A percentile compares a stretch with the other conserved stretches of the same genome.
Conservation (phyloP, 2,329 filamentous ascomycete species). For the Bisporella sp. region DNA sequence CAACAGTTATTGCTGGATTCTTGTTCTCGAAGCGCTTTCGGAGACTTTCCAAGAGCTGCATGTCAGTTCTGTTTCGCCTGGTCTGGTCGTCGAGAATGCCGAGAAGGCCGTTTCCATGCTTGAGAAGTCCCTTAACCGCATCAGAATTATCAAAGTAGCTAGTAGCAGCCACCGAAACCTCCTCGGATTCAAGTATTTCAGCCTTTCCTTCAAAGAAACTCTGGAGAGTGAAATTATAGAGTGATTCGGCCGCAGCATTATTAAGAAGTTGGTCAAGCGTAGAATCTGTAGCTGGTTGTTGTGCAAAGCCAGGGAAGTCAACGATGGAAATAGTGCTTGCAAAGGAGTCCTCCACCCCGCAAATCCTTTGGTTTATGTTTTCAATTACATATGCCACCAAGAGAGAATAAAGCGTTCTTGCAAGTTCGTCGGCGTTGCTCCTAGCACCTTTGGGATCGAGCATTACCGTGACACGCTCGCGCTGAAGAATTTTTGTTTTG, state of each 20-base stretch:
- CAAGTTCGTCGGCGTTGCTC: constrained; percentile 88
- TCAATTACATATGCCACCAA: constrained; percentile 93
- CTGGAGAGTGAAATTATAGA: constrained; percentile 90
- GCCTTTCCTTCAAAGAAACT: constrained; percentile 95
- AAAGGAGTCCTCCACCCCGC: constrained; percentile 79
- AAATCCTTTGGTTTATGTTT: constrained; percentile 82
- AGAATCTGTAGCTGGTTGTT: constrained; percentile 76
- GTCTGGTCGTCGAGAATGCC: constrained; percentile 97
- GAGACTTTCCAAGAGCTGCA: constrained; percentile 84
- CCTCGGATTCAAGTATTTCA: constrained; percentile 88
- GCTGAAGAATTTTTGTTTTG: constrained; percentile 93
- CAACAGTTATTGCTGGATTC: constrained; percentile 81
- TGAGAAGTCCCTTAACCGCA: constrained; percentile 84
- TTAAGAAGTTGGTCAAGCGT: constrained; percentile 87
- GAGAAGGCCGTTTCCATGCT: constrained; percentile 84
- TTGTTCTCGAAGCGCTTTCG: constrained; percentile 92
- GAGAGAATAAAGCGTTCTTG: constrained; percentile 86
- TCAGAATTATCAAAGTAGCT: constrained; percentile 98
- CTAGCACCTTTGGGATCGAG: constrained; percentile 86
- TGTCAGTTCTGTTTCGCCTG: constrained; percentile 77
- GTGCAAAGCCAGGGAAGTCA: constrained; percentile 92
- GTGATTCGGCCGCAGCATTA: constrained; percentile 85
- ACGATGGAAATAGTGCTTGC: constrained; percentile 92
- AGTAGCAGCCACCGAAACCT: constrained; percentile 81
- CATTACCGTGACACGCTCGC: constrained; percentile 98